These are phyloP conservation scores for Mangifera indica DNA, from an alignment of 345 rosid species.

Conservation along the genomic window DNA sequence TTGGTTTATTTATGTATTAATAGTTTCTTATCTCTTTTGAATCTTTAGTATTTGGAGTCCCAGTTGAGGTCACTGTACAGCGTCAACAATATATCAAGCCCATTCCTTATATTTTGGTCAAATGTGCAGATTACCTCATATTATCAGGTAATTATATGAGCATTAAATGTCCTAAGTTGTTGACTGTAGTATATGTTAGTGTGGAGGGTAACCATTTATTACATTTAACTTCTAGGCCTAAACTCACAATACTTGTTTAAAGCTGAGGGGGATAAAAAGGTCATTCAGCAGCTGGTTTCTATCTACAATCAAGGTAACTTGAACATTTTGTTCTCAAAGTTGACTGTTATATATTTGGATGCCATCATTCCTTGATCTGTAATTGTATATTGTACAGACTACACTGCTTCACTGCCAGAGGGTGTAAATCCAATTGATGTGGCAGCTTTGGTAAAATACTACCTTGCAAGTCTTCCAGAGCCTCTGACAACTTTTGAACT, in stretches of 20 bases:
- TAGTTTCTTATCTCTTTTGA: neutral
- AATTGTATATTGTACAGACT: conserved; percentile 45
- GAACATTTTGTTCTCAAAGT: neutral
- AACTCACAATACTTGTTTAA: conserved; percentile 69
- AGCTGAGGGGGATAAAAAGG: conserved; percentile 70
- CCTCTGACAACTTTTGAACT: conserved; percentile 83
- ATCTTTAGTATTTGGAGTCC: conserved; percentile 82
- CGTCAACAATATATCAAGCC: conserved; percentile 65
- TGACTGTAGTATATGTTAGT: neutral
- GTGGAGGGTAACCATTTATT: neutral
- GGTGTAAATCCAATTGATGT: conserved; percentile 68
- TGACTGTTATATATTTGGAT: conserved; percentile 8
- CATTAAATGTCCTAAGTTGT: neutral
- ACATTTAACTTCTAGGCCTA: conserved; percentile 47
- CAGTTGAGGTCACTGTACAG: conserved; percentile 72
- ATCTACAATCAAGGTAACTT: conserved; percentile 71
- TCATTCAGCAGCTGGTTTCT: conserved; percentile 75
- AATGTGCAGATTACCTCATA: conserved; percentile 81
- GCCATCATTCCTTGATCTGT: conserved; percentile 12
- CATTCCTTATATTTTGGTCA: conserved; percentile 63
- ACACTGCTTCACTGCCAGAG: conserved; percentile 69
- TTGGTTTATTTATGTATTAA: conserved; percentile 6
- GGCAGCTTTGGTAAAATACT: conserved; percentile 73
- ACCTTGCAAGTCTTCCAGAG: conserved; percentile 91
- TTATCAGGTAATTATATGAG: conserved; percentile 55